A percentile compares a stretch with the other conserved stretches of the same genome.
Conservation (phyloP, 2,329 filamentous ascomycete genomes). For the Cadophora luteo-olivacea region DNA sequence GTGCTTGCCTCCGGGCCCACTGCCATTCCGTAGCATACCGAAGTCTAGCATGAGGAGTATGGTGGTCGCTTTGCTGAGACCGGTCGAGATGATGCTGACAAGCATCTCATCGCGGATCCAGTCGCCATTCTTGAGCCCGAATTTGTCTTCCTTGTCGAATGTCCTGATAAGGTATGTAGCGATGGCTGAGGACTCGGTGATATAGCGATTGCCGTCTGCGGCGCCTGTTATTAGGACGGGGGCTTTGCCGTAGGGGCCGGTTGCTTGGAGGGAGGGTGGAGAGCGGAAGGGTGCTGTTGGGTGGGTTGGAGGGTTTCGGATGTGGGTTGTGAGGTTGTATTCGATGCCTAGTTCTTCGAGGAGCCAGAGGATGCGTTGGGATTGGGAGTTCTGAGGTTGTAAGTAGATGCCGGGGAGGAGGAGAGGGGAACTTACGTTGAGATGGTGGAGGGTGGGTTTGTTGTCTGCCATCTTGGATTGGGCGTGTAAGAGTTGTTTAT, state of each 20-base stretch:
- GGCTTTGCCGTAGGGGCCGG: conserved; percentile 86
- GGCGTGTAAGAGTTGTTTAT: background rate
- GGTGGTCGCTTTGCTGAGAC: conserved; percentile 29
- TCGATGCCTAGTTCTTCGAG: conserved; percentile 73
- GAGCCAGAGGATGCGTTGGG: conserved; percentile 72
- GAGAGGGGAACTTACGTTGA: conserved; percentile 35
- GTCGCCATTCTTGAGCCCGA: conserved; percentile 39
- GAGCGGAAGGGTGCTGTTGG: conserved; percentile 55
- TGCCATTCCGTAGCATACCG: conserved; percentile 24
- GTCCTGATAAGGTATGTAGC: conserved; percentile 44
- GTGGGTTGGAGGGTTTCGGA: conserved; percentile 60
- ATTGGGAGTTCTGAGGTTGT: conserved; percentile 62
- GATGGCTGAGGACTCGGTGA: conserved; percentile 44
- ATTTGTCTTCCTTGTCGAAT: conserved; percentile 43
- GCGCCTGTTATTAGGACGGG: conserved; percentile 63
- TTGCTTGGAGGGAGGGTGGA: conserved; percentile 69
- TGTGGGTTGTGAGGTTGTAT: conserved; percentile 80
- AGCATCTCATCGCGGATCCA: conserved; percentile 44
- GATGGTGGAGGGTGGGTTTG: conserved; percentile 40
- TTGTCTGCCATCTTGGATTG: conserved; percentile 27
- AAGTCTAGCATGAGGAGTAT: conserved; percentile 39
- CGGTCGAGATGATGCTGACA: conserved; percentile 35
- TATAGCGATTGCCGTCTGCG: conserved; percentile 33
- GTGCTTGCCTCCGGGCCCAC: conserved; percentile 10
- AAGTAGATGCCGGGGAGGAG: background rate